These are phyloP conservation scores for Ustilago loliicola DNA, from an alignment of 1,284 basidiomycete genomes.

Conservation along the genomic window DNA sequence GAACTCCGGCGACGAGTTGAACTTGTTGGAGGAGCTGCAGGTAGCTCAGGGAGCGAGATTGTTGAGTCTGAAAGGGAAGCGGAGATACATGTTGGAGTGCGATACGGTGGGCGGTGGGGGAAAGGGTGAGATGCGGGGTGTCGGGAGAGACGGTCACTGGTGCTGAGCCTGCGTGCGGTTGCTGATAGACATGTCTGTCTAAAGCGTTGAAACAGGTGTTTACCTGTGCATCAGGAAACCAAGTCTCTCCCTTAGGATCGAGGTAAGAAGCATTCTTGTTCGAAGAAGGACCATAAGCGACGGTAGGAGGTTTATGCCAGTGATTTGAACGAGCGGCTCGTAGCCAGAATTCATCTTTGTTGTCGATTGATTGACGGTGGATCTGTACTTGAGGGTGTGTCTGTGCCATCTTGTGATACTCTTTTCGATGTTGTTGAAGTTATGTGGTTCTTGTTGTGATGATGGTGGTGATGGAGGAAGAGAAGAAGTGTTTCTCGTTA, in stretches of 20 bases:
- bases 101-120: slow-evolving; percentile 42
- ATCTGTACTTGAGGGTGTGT: slow-evolving; percentile 53
- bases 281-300: slow-evolving; percentile 47
- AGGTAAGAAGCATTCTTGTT: slow-evolving; percentile 30
- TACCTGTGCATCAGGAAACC: slow-evolving; percentile 59
- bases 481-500: neutral
- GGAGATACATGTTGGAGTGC: slow-evolving; percentile 62
- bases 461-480: slow-evolving; percentile 1
- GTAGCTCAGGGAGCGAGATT: slow-evolving; percentile 57
- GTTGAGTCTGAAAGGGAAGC: slow-evolving; percentile 54
- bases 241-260: slow-evolving; percentile 41
- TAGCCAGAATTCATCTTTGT: slow-evolving; percentile 58
- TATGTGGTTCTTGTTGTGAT: neutral
- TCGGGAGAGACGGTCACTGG: slow-evolving; percentile 55
- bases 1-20: slow-evolving; percentile 62
- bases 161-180: slow-evolving; percentile 22
- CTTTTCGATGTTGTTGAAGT: neutral
- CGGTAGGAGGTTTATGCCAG: slow-evolving; percentile 57
- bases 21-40: slow-evolving; percentile 58
- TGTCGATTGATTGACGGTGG: slow-evolving; percentile 50
- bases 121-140: slow-evolving; percentile 53
- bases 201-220: slow-evolving; percentile 56
- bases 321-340: slow-evolving; percentile 52
- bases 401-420: slow-evolving; percentile 12
- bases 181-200: slow-evolving; percentile 52